phyloP scores from a whole-genome alignment of 495 filamentous ascomycete species.

The Viridothelium virens region DNA sequence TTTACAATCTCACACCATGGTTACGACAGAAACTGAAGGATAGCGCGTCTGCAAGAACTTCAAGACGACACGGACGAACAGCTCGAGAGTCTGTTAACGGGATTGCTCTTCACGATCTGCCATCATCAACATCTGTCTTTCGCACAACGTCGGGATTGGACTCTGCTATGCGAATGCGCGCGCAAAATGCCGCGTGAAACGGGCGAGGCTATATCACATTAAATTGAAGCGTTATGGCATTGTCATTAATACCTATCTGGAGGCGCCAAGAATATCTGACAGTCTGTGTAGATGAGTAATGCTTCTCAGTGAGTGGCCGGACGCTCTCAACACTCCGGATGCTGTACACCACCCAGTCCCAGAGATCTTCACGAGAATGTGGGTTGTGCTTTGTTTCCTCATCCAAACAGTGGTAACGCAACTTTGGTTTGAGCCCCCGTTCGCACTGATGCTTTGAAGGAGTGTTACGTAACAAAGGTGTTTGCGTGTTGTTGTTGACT shows the following conservation, averaged over 20 bases:
- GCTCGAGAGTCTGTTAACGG: slow-evolving; percentile 13
- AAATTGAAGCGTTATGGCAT: too few relatives aligned
- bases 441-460: not conserved
- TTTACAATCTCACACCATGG: slow-evolving; percentile 54
- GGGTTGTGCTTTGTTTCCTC: not conserved
- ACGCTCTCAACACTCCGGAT: not conserved
- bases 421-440: not conserved
- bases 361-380: not conserved
- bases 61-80: slow-evolving; percentile 9
- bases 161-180: not conserved
- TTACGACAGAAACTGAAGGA: slow-evolving; percentile 23
- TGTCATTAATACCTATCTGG: too few relatives aligned
- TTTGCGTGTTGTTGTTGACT: not conserved
- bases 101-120: slow-evolving; percentile 43
- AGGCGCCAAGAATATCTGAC: not conserved
- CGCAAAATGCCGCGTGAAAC: not conserved
- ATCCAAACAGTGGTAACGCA: not conserved
- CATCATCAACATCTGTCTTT: slow-evolving; percentile 52
- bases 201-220: too few relatives aligned
- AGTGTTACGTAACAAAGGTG: not conserved
- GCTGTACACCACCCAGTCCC: not conserved
- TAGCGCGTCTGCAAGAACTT: slow-evolving; percentile 19
- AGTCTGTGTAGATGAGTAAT: not conserved
- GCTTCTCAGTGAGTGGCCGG: not conserved
- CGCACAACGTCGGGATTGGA: slow-evolving; percentile 32